These are phyloP conservation scores for Lecanicillium sp. DNA, from an alignment of 2,329 filamentous ascomycete species.

Conservation along the genomic window DNA sequence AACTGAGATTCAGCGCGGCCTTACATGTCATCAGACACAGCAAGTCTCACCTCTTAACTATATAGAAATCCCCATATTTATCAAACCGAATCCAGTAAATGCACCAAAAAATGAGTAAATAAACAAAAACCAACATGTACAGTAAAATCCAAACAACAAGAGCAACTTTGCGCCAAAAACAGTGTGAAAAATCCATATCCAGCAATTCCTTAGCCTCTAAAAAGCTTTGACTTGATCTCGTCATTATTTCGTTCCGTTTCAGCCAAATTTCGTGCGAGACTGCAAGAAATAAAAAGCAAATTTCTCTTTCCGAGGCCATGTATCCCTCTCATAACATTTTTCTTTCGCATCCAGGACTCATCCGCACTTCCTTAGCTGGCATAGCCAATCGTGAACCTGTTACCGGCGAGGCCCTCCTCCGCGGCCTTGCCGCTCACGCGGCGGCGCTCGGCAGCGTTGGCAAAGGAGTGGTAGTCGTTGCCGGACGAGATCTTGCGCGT, in stretches of 20 bases:
- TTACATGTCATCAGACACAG: background rate
- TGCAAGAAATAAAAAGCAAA: background rate
- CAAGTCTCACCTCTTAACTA: background rate
- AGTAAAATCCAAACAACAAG: background rate
- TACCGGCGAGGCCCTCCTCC: conserved; percentile 58
- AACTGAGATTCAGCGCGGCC: background rate
- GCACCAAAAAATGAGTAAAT: background rate
- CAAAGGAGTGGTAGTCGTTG: conserved; percentile 44
- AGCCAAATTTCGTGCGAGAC: conserved; percentile 5
- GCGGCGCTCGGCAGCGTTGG: conserved; percentile 37
- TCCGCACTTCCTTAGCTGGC: conserved; percentile 5
- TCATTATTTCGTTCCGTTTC: conserved; percentile 12
- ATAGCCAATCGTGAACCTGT: conserved; percentile 11
- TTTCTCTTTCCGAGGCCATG: no score
- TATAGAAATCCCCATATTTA: conserved; percentile 2
- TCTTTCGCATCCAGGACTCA: no score
- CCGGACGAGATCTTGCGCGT: conserved; percentile 53
- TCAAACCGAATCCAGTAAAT: background rate
- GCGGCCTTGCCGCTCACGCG: conserved; percentile 68
- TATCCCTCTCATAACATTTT: no score
- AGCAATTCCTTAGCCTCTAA: background rate
- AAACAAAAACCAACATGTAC: background rate
- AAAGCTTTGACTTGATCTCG: background rate
- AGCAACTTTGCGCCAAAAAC: conserved; percentile 1
- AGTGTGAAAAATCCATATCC: conserved; percentile 18